Evolutionary conservation across 129 eudicot genomes (phyloP), one percentile per base, ranked within the genome.

Genomic region (Centrapalus pauciflorus): DNA sequence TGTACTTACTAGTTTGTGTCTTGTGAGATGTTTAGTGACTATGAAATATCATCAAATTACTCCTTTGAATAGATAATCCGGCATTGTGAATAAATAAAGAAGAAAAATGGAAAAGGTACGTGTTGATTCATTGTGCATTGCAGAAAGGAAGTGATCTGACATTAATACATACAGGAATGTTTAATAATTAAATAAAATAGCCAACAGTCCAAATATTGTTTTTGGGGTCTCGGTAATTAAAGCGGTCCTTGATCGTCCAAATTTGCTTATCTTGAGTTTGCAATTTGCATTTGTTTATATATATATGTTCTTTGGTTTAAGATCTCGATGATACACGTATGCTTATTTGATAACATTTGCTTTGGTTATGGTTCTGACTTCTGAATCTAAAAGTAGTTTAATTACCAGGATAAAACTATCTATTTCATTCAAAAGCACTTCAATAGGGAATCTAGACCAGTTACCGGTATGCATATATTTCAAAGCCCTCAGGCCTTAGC

Each of bases 51-150:
- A 8, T 43, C 2, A 7, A 14, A 43, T 43, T n/a, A n/a, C n/a
- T n/a, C 97, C 95, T 86, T 90, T 3, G 97, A 86, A 75, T 81
- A 90, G 61, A 90, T 90, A 90, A 77, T 90, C 97, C 97, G 86
- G 87, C 52, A 62, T 38, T 24, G 14, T n/a, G 6, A 30, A 9
- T 4, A 3, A 34, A 33, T 46, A 5, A 46, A 20, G 26, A 38
- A 21, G n/a, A n/a, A 45, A 14, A 7, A 30, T 13, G 33, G 5
- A 0, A 19, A 33, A 55, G 6, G 16, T n/a, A n/a, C n/a, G n/a
- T 56, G 25, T 25, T 25, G 35, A n/a, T 23, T 57, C 8, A 66
- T 66, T 45, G 54, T 64, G 66, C 38, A 55, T 40, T 35, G 58
- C n/a, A 17, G 57, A 73, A 52, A 3, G 21, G 4, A 5, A n/a